Base-by-base conservation (phyloP, 176 grass and related monocot genomes). In the Oryza punctata region DNA sequence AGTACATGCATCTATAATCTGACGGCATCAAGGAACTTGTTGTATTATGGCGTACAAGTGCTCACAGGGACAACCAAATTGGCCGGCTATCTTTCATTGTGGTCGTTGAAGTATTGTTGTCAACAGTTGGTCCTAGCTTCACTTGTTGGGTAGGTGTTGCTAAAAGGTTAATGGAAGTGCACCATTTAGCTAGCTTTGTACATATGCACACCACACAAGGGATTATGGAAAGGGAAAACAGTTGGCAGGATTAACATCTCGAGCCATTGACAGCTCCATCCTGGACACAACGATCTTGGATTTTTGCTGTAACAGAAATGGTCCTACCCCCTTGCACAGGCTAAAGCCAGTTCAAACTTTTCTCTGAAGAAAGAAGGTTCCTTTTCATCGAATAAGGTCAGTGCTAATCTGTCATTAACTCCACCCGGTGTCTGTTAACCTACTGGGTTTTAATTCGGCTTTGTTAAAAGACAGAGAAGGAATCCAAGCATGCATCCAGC, bases 61-160 rank as follows among this genome's bases (percentile, higher is more conserved):
- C 67, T 65, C 50, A 90, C 76, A 90, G 64, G 76, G 84, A 35
- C 81, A 87, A 75, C 84, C 85, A 84, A 87, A 87, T 84, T 91
- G 89, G 85, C 76, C 44, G 84, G 81, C 70, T 79, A 26, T 75
- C 75, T 86, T 84, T 84, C 40, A 84, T 91, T 80, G 75, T 76
- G 89, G 85, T 57, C 52, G 81, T 87, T 87, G 89, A 84, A 80
- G 89, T 63, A 71, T 91, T 91, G 81, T 87, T 84, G 76, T 91
- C 81, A 71, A 87, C 81, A 91, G 70, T 87, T 80, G 89, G 80
- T 76, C 89, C 85, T 87, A 76, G 5, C 85, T 80, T 91, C 80
- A 87, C 84, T 87, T 70, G 85, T 80, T 80, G 70, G 85, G 65
- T 91, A 65, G 89, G 75, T 64, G 75, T 69, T 75, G 64, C 69